phyloP scores from a whole-genome alignment of 2,329 filamentous ascomycete genomes.

The Cytospora piceicola region DNA sequence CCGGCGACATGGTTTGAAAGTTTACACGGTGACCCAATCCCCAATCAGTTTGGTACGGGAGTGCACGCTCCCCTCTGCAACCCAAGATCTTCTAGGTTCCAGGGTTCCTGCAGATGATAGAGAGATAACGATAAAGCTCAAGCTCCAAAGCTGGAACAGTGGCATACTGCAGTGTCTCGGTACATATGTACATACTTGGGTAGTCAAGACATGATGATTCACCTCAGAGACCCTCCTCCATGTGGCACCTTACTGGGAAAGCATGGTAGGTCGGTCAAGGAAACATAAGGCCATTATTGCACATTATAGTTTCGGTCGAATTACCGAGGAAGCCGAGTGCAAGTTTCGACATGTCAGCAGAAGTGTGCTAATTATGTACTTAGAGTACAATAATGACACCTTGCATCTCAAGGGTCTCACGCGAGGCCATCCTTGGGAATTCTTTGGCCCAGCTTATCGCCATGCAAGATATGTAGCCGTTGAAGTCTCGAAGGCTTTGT shows the following conservation, averaged over 20 bases:
- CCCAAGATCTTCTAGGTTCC: constrained; percentile 2
- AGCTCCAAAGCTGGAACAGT: constrained; percentile 8
- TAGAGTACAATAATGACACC: neutral
- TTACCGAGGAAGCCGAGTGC: neutral
- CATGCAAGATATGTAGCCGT: constrained; percentile 28
- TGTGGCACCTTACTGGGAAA: neutral
- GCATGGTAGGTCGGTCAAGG: constrained; percentile 9
- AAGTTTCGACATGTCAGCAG: neutral
- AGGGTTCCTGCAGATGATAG: constrained; percentile 20
- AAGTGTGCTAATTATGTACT: neutral
- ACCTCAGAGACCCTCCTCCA: neutral
- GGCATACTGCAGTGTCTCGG: constrained; percentile 7
- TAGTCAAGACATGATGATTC: neutral
- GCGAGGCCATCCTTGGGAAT: neutral
- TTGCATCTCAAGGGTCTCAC: constrained; percentile 5
- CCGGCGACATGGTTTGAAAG: neutral
- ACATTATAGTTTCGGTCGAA: neutral
- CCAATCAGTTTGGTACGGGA: neutral
- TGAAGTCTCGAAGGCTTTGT: constrained; percentile 12
- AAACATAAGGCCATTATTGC: constrained; percentile 9
- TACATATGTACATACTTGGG: neutral
- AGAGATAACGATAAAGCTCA: constrained; percentile 28
- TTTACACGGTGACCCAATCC: neutral
- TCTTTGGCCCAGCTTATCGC: constrained; percentile 24
- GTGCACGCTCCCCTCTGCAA: neutral